Evolutionary conservation across 176 grass and related monocot genomes (phyloP), one percentile per base, ranked within the genome.

Genomic region (Carex scoparia): DNA sequence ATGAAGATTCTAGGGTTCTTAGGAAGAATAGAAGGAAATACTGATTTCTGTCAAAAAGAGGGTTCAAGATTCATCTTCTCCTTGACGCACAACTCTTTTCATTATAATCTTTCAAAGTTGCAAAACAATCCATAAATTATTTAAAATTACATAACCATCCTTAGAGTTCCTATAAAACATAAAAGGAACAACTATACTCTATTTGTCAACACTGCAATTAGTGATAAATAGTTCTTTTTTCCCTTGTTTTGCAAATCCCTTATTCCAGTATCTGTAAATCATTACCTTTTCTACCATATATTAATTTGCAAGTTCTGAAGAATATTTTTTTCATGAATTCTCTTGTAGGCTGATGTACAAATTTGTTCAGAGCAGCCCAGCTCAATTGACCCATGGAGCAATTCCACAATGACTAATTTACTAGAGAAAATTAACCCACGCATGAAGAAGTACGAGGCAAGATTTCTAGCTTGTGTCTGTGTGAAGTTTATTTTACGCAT

Each of bases 361-460:
- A 92, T 77, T 53, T 61, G 69, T 83, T 61, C 68, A 84, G 91
- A 84, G 86, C 84, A 90, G 74, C 81, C 61, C 73, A 86, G 8
- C 83, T 81, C 87, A 48, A 27, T 88, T 9, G 71, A 99, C 84
- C 96, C 96, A 72, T 99, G 96, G 96, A 94, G 91, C 6, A 12
- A 60, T 10, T 88, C 88, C 86, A 94, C 85, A 40, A 86, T 73
- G 65, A 85, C 77, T 70, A 79, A 55, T 86, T 87, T 94, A 81
- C 72, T 99, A 30, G n/a, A 84, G 82, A 94, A 61, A 65, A 80
- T 95, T 81, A 85, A 81, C 61, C 28, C 48, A 69, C 30, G 37
- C 44, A 82, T 99, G 61, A 99, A 89, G 78, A 99, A 89, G 49
- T 89, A 90, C 32, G 42, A 23, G 86, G 93, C 92, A 86, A 94